Evolutionary conservation across 345 rosid genomes (phyloP), one percentile per base, ranked within the genome.

Genomic region (Hevea brasiliensis): DNA sequence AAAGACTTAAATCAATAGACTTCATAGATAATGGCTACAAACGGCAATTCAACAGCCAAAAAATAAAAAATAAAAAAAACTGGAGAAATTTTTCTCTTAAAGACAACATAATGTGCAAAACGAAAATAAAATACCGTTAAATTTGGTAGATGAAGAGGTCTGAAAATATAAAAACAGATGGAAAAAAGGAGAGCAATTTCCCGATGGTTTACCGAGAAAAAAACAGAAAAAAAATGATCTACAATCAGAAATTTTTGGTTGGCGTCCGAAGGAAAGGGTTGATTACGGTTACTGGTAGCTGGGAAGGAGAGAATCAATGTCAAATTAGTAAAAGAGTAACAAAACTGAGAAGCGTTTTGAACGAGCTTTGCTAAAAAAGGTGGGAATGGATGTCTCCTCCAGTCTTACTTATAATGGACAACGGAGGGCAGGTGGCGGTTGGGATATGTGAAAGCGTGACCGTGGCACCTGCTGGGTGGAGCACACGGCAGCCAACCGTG

Each of bases 191-290:
- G 48, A 26, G 1, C 37, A 37, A 17, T 35, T 21, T 20, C 44
- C 40, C 11, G 24, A 7, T 32, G 2, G 42, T 79, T 82, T 78
- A 61, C 62, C 80, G 66, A 47, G 62, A 77, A 82, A 65, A 81
- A 74, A 73, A 44, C 68, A 60, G 60, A n/a, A 40, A 73, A 32
- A 32, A 32, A 32, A 32, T 1, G 4, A 32, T 2, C 2, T 32
- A 54, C 26, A 7, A 5, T 0, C 47, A 44, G 5, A 50, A 50
- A 47, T 47, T 47, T 44, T 32, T 1, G 37, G 37, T 32, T 32
- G 37, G 3, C 4, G 2, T 32, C 37, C 3, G 37, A 32, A 32
- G 4, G 37, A 32, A 32, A 32, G 37, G 37, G 37, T 4, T 32
- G 37, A 32, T 32, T 4, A 2, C 37, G 37, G 37, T 32, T 1